Evolutionary conservation across 116 monocot species (phyloP), one percentile per base, ranked within the genome.

Genomic region (Posidonia oceanica): DNA sequence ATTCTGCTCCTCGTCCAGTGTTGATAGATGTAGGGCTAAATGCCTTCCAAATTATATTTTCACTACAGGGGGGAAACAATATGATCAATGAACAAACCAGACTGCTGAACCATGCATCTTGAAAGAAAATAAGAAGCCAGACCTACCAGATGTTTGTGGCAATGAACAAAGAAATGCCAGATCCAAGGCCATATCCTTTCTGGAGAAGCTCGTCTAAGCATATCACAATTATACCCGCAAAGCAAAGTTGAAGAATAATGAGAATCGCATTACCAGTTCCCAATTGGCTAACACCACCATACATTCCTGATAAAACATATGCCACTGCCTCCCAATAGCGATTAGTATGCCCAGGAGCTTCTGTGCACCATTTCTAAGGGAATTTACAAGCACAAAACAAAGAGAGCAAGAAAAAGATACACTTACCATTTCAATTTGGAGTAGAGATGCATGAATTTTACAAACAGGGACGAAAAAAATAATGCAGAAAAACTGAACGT

Each of bases 31-130:
- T 83, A 36, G 87, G 87, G 62, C 87, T 87, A 70, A 87, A 87
- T 69, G 87, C 84, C 74, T 81, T 87, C 87, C 87, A 87, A 7
- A 87, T 87, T 55, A 87, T 88, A 75, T 77, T 88, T 77, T 84
- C 87, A 77, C 87, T 87, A 68, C n/a, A 68, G 17, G 20, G 14
- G n/a, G 7, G 14, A 41, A 66, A 12, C 4, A 63, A 54, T 1
- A 22, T 37, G 22, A 62, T 13, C 10, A 36, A 36, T 62, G 36
- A 36, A 14, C 8, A 23, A 36, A 37, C 23, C 4, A 36, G 23
- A 62, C 12, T 13, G 12, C 1, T 38, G 62, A 20, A 21, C 20
- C 29, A 53, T 52, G 53, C 23, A 68, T 5, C 41, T 20, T 51
- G 14, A 55, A 11, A 69, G 3, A 48, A 12, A 29, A 52, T n/a